Evolutionary conservation across 2,329 filamentous ascomycete genomes (phyloP).

Genomic region (Piedraia hortae): DNA sequence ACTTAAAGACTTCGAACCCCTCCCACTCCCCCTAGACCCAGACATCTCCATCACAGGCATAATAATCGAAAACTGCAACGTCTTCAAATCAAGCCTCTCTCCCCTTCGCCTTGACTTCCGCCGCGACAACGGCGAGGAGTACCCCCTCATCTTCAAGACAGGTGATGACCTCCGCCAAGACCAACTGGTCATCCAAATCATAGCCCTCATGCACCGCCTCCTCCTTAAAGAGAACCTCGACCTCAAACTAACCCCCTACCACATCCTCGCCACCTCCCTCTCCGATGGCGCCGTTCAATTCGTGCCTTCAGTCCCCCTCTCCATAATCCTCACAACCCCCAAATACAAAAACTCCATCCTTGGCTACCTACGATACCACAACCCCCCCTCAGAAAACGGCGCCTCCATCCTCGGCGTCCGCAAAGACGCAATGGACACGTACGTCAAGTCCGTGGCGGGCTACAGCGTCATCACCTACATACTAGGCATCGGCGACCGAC

Average conservation of each 20-base stretch:
- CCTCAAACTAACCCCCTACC: constrained; percentile 81
- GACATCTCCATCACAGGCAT: constrained; percentile 53
- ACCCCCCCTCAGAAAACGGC: constrained; percentile 44
- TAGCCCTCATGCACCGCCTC: constrained; percentile 89
- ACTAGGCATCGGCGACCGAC: constrained; percentile 79
- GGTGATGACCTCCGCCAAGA: constrained; percentile 68
- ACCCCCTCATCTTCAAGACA: constrained; percentile 89
- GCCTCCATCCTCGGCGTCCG: constrained; percentile 46
- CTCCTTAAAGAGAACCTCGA: constrained; percentile 90
- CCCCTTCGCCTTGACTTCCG: constrained; percentile 81
- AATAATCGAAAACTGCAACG: constrained; percentile 56
- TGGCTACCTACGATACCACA: constrained; percentile 65
- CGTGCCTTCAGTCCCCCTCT: constrained; percentile 55
- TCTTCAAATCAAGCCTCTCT: constrained; percentile 86
- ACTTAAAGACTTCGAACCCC: constrained; percentile 50
- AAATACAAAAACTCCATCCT: constrained; percentile 59
- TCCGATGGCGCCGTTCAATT: constrained; percentile 83
- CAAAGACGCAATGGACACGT: constrained; percentile 81
- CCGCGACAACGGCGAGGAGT: constrained; percentile 46
- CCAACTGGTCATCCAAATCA: constrained; percentile 89
- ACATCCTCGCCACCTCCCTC: constrained; percentile 77
- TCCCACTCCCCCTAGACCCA: constrained; percentile 73
- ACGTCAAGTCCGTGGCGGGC: constrained; percentile 82
- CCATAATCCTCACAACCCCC: constrained; percentile 37
- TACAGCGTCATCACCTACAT: constrained; percentile 99